Evolutionary conservation across 108 stramenopile species (phyloP).

Genomic region (Aureococcus anophagefferens): DNA sequence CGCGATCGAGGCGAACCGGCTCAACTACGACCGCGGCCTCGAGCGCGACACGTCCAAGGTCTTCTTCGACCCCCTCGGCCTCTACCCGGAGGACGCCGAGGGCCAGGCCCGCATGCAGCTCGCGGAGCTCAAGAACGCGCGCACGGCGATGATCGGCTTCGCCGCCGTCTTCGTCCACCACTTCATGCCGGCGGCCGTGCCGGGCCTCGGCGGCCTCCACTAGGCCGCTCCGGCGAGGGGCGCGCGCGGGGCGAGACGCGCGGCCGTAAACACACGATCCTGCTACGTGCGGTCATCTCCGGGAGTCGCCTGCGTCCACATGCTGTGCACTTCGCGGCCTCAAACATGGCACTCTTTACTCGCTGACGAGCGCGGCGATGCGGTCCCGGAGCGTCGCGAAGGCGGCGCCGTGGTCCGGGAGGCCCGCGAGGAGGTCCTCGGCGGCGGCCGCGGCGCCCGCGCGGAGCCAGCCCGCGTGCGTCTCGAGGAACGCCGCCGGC

Average conservation of each 20-base stretch:
- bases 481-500: slow-evolving; percentile 12
- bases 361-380: background rate
- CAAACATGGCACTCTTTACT: too few species aligned
- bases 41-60: slow-evolving; percentile 30
- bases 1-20: slow-evolving; percentile 68
- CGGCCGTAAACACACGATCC: too few species aligned
- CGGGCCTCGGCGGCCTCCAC: slow-evolving; percentile 37
- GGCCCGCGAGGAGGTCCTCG: background rate
- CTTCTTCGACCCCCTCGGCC: slow-evolving; percentile 68
- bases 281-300: too few species aligned
- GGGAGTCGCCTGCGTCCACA: too few species aligned
- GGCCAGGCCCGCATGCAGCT: slow-evolving; percentile 59
- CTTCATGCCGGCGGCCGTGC: slow-evolving; percentile 78
- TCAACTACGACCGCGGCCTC: slow-evolving; percentile 36
- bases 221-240: slow-evolving; percentile 14
- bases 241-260: too few species aligned
- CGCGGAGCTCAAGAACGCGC: slow-evolving; percentile 85
- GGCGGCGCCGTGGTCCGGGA: background rate
- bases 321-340: too few species aligned
- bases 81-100: slow-evolving; percentile 52
- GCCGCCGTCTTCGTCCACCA: slow-evolving; percentile 68
- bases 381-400: background rate
- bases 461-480: slow-evolving; percentile 20
- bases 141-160: slow-evolving; percentile 85
- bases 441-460: background rate